phyloP scores from a whole-genome alignment of 2,329 filamentous ascomycete genomes.

The Mycosphaerella sp. region DNA sequence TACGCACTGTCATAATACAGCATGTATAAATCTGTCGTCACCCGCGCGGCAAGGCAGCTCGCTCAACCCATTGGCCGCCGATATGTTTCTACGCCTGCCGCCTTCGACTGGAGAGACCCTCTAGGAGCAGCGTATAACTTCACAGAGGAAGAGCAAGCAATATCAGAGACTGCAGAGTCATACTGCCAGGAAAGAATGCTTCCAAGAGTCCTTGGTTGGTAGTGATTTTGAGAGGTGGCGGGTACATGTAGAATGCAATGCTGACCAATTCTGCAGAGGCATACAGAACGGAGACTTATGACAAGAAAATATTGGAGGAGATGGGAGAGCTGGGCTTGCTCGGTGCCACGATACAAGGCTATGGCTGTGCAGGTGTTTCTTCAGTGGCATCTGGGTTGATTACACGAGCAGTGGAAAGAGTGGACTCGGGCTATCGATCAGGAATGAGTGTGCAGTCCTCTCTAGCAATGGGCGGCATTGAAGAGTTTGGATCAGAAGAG shows the following conservation, averaged over 20 bases:
- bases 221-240: background rate
- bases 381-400: conserved; percentile 86
- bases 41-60: conserved; percentile 37
- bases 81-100: conserved; percentile 37
- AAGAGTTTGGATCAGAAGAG: conserved; percentile 80
- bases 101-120: conserved; percentile 90
- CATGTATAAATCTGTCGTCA: conserved; percentile 43
- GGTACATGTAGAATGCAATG: background rate
- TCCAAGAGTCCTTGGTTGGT: conserved; percentile 71
- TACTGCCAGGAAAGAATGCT: conserved; percentile 89
- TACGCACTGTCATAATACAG: background rate
- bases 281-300: conserved; percentile 80
- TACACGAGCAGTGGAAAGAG: conserved; percentile 80
- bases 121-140: conserved; percentile 62
- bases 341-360: conserved; percentile 78
- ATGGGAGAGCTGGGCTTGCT: conserved; percentile 91
- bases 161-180: conserved; percentile 81
- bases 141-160: conserved; percentile 85
- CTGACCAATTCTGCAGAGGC: conserved; percentile 52
- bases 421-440: conserved; percentile 86
- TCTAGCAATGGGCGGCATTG: conserved; percentile 85
- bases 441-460: conserved; percentile 93
- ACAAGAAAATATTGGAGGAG: conserved; percentile 75
- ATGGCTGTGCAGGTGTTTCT: conserved; percentile 80
- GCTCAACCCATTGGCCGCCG: conserved; percentile 32